Evolutionary conservation across 257 asterid species (phyloP).

Genomic region (Primulina tabacum): DNA sequence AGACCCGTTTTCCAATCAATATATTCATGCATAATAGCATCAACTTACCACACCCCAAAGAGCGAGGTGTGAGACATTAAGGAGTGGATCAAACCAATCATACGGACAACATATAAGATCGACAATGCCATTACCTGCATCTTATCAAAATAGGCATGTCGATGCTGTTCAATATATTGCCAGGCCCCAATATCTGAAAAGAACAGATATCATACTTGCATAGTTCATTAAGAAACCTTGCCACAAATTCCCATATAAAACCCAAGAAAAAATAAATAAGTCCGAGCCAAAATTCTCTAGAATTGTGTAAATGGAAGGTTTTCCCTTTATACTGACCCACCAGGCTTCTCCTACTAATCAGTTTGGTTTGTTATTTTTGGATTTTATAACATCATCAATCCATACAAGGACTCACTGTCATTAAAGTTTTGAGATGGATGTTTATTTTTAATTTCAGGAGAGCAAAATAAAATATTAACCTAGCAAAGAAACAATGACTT

Average conservation of each 20-base stretch:
- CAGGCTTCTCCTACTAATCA: background rate
- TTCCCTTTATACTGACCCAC: background rate
- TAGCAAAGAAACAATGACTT: background rate
- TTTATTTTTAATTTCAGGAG: background rate
- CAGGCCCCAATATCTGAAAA: slow-evolving; percentile 86
- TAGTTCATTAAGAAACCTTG: slow-evolving; percentile 11
- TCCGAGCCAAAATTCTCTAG: background rate
- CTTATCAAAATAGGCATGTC: slow-evolving; percentile 91
- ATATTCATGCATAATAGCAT: background rate
- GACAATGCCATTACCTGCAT: slow-evolving; percentile 70
- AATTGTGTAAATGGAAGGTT: background rate
- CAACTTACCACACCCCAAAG: background rate
- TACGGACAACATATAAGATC: slow-evolving; percentile 5
- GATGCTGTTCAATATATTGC: slow-evolving; percentile 75
- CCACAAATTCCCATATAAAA: background rate
- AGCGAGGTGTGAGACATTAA: background rate
- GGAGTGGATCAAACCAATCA: background rate
- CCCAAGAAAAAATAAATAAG: no score
- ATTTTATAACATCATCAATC: no score
- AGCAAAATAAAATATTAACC: background rate
- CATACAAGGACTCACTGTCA: no score
- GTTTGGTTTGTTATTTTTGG: background rate
- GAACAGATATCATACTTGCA: slow-evolving; percentile 30
- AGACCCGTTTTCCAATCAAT: background rate
- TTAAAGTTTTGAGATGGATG: no score